These are phyloP conservation scores for Chrysoporthe cubensis DNA, from an alignment of 2,329 filamentous ascomycete species.

Conservation along the genomic window DNA sequence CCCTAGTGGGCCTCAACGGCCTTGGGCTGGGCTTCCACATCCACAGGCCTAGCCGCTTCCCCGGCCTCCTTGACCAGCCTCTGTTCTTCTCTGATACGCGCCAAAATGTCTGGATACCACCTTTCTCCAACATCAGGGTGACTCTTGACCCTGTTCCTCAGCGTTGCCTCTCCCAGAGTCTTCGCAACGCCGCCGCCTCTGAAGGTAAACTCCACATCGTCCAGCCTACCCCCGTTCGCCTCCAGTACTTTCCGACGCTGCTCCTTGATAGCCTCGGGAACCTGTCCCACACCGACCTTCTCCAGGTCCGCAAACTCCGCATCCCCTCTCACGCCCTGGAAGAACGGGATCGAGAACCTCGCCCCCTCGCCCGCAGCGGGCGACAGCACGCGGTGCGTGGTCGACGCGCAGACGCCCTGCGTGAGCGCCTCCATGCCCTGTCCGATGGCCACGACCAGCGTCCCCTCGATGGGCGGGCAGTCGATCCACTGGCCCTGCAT, in stretches of 20 bases:
- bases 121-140: constrained; percentile 85
- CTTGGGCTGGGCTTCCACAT: constrained; percentile 33
- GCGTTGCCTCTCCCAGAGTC: constrained; percentile 78
- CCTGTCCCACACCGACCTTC: constrained; percentile 55
- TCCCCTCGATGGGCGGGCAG: constrained; percentile 74
- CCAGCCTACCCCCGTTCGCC: constrained; percentile 60
- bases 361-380: constrained; percentile 71
- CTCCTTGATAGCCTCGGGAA: constrained; percentile 65
- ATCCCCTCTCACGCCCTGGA: constrained; percentile 82
- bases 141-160: constrained; percentile 83
- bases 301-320: constrained; percentile 79
- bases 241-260: constrained; percentile 64
- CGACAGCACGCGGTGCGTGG: constrained; percentile 82
- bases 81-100: constrained; percentile 63
- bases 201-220: constrained; percentile 89
- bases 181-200: constrained; percentile 67
- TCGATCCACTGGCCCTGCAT: constrained; percentile 79
- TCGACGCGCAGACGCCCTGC: constrained; percentile 78
- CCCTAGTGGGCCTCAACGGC: constrained; percentile 46
- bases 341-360: constrained; percentile 82
- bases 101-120: constrained; percentile 72
- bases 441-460: constrained; percentile 84
- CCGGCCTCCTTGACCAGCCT: constrained; percentile 40
- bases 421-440: constrained; percentile 87
- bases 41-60: constrained; percentile 30